Percentiles rank a stretch among this genome's conserved stretches.
Evolutionary conservation across 1,139 yeast species (phyloP).

Genomic region (Arxiozyma slooffiae): DNA sequence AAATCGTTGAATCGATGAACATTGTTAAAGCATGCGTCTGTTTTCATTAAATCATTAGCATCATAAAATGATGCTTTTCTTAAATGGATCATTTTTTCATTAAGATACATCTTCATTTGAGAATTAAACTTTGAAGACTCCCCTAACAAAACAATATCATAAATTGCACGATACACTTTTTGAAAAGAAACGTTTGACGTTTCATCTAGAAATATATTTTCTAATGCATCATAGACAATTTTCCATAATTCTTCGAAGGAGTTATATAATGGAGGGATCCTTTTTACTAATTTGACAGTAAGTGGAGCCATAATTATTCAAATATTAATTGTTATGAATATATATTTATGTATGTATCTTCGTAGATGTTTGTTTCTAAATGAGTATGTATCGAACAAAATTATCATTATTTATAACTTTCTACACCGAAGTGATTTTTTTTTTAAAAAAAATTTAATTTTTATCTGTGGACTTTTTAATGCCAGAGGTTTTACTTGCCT

Average conservation of each 20-base stretch:
- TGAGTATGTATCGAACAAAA: background rate
- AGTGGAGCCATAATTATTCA: background rate
- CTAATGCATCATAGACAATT: conserved; percentile 61
- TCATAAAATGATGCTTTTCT: conserved; percentile 14
- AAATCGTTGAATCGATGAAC: conserved; percentile 34
- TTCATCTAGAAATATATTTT: conserved; percentile 63
- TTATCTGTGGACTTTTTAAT: no score
- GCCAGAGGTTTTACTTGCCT: background rate
- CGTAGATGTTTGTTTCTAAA: background rate
- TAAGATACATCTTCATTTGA: conserved; percentile 45
- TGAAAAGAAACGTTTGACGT: conserved; percentile 76
- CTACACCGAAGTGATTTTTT: no score
- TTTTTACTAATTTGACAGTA: background rate
- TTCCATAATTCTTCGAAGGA: conserved; percentile 50
- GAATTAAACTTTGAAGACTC: conserved; percentile 63
- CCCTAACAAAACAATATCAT: conserved; percentile 66
- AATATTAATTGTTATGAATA: background rate
- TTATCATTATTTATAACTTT: background rate
- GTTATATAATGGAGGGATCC: background rate
- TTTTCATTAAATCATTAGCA: conserved; percentile 7
- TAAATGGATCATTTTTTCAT: conserved; percentile 39
- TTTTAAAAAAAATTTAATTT: no score
- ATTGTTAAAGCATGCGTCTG: conserved; percentile 1
- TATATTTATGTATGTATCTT: background rate
- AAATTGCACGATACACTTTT: conserved; percentile 72